Evolutionary conservation across 2,329 filamentous ascomycete species (phyloP), one percentile per base, ranked within the genome.

Genomic region (Aspergillus ochraceus): DNA sequence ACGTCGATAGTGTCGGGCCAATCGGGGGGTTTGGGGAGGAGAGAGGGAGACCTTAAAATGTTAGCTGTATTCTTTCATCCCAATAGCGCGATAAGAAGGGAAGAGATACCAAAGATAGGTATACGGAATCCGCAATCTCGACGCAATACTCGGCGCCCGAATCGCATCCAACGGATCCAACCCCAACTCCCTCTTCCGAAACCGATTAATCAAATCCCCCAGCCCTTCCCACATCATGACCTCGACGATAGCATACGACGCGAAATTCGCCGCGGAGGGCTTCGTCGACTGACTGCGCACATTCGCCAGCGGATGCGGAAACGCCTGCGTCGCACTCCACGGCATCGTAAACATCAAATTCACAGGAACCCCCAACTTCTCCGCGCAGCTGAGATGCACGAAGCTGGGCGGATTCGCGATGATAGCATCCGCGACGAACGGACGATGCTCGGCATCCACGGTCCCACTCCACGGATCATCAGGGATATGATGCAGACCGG

Each of bases 331-430:
- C 0, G 92, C 89, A 1, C 90, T 90, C 89, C 91, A 96, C 0
- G 92, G 92, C 91, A 97, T 96, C 60, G 92, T 97, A 76, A 96
- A 97, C 90, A 96, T 96, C 75, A 96, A 79, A 70, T 93, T 90
- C 2, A 94, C 74, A 0, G 91, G 91, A 20, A 93, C 86, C 0
- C 90, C 90, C 24, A 95, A 74, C 26, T 89, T 86, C 74, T 95
- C 90, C 0, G 91, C 91, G 63, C 90, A 92, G 74, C 92, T 90
- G 1, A 92, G 81, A 69, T 92, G 90, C 0, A 88, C 89, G 73
- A 93, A 91, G 63, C 85, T 88, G 0, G 90, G 90, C 0, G 91
- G 91, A 64, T 95, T 95, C 0, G 91, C 90, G 60, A 95, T 94
- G 66, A 95, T 94, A n/a, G 86, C 88, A 70, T 95, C 92, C 0